Base-by-base conservation (phyloP, 2,329 filamentous ascomycete genomes). In the Meredithiella fracta region DNA sequence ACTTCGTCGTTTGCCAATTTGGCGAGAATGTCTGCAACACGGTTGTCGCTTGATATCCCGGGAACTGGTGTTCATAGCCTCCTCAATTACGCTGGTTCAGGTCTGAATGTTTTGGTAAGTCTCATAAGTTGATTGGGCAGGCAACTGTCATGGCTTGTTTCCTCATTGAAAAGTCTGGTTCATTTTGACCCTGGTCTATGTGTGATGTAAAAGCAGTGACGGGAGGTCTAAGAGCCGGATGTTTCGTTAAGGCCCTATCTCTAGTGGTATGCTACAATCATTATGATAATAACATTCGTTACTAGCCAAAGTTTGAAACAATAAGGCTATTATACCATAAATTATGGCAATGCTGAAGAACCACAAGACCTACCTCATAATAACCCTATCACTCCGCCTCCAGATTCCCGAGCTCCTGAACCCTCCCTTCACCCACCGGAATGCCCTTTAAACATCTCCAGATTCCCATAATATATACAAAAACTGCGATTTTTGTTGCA, bases 121-220 rank as follows among this genome's bases (percentile, higher is more conserved):
- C 14, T 44, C 40, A 44, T n/a, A 11, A 5, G 29, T 34, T 11
- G 11, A 11, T 34, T 34, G 29, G 29, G 7, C 11, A 14, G 11
- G 44, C 47, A 51, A 26, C 20, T 51, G 23, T 51, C n/a, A 17
- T 51, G n/a, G n/a, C 26, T 51, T 29, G 26, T 51, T 22, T 17
- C 40, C 20, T n/a, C 20, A 17, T 20, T 22, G 40, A 20, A 22
- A 4, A 5, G 8, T 44, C 40, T 44, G 40, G 49, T 26, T 51
- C 49, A 51, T 51, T 51, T 51, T 51, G 20, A 51, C 49, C 49
- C 49, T 51, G 49, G 49, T 51, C n/a, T 14, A 11, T 31, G 15
- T 51, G 29, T 23, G n/a, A 17, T 37, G 26, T 51, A 14, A 34
- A 51, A 31, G 29, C 23, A 17, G 40, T n/a, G 40, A 20, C 40